These are phyloP conservation scores for Cryomyces antarcticus DNA, from an alignment of 495 filamentous ascomycete species.

Conservation along the genomic window DNA sequence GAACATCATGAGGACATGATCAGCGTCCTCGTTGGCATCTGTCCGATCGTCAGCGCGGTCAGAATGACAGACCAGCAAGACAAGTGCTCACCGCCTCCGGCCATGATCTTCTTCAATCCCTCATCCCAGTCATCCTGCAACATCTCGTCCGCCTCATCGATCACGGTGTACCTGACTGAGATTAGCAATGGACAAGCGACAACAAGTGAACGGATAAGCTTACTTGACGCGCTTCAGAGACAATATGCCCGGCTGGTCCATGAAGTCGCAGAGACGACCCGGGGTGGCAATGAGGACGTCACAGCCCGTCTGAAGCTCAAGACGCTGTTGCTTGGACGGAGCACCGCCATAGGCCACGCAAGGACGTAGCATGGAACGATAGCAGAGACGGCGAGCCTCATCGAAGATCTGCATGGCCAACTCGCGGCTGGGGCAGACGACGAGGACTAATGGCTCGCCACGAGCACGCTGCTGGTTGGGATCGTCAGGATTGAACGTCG, in stretches of 20 bases:
- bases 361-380: conserved; percentile 83
- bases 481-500: conserved; percentile 20
- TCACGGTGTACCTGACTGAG: conserved; percentile 45
- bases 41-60: not conserved
- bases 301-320: conserved; percentile 62
- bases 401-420: conserved; percentile 86
- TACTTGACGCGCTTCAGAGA: conserved; percentile 60
- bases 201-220: conserved; percentile 1
- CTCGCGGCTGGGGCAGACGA: conserved; percentile 78
- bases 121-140: conserved; percentile 54
- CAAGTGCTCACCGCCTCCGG: conserved; percentile 44
- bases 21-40: conserved; percentile 54
- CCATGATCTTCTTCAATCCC: conserved; percentile 49
- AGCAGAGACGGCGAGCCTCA: conserved; percentile 75
- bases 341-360: conserved; percentile 81
- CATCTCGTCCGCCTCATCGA: conserved; percentile 94
- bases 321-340: conserved; percentile 39
- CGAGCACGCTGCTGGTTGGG: conserved; percentile 33
- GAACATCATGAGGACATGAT: conserved; percentile 77
- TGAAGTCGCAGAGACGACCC: conserved; percentile 68
- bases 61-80: not conserved
- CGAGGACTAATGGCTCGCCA: conserved; percentile 44
- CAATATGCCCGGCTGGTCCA: conserved; percentile 43
- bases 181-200: not conserved
- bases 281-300: conserved; percentile 79